Conservation (phyloP, 495 filamentous ascomycete species). For the Diplogelasinospora grovesii region DNA sequence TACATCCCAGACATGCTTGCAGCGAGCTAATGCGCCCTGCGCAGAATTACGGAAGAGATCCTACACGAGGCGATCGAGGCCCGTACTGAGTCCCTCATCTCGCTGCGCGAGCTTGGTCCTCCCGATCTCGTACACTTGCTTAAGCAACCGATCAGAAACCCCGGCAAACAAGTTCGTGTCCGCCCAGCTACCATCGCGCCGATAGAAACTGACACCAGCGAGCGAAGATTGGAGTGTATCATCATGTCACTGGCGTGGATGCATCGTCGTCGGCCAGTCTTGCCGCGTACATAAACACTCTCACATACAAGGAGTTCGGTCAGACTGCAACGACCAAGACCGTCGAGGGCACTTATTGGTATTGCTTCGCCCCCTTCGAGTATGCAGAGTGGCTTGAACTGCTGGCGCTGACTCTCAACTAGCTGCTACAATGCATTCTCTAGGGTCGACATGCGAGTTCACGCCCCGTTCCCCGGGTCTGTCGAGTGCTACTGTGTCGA, state of each 20-base stretch:
- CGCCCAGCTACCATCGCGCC: neutral
- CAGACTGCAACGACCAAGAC: conserved; percentile 76
- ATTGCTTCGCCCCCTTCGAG: conserved; percentile 14
- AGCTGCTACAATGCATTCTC: conserved; percentile 99
- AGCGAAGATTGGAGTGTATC: conserved; percentile 78
- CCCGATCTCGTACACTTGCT: conserved; percentile 93
- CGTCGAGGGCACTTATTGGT: conserved; percentile 91
- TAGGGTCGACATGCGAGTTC: conserved; percentile 94
- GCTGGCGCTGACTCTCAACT: conserved; percentile 6
- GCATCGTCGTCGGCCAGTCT: conserved; percentile 95
- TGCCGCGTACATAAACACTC: conserved; percentile 95
- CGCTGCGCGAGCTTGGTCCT: conserved; percentile 85
- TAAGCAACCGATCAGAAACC: conserved; percentile 67
- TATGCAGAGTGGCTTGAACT: too few species aligned
- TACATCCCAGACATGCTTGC: neutral
- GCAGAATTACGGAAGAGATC: conserved; percentile 84
- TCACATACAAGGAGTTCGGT: conserved; percentile 81
- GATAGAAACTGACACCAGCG: neutral
- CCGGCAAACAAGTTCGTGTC: conserved; percentile 54
- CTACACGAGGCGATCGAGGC: conserved; percentile 82
- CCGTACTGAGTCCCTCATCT: conserved; percentile 76
- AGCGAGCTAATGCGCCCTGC: conserved; percentile 15
- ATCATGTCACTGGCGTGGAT: conserved; percentile 96
- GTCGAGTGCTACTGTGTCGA: conserved; percentile 96
- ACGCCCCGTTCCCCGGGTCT: conserved; percentile 90